Conservation (phyloP, 495 filamentous ascomycete genomes). For the Evansstolkia leycettana region DNA sequence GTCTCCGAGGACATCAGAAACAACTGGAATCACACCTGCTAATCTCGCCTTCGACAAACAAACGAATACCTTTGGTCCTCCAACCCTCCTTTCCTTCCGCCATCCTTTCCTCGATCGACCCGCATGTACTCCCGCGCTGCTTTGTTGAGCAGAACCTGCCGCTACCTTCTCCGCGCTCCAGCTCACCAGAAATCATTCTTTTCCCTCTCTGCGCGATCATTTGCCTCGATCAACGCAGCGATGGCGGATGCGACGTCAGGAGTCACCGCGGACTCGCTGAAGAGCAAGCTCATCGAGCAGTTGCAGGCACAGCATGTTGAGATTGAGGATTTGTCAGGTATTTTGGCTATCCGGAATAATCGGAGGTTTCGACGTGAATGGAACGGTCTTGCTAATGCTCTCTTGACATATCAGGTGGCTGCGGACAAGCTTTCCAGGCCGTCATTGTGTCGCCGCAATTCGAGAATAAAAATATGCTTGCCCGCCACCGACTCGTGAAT, state of each 20-base stretch:
- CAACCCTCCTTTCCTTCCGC: neutral
- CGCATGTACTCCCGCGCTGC: slow-evolving; percentile 33
- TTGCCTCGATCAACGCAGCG: slow-evolving; percentile 26
- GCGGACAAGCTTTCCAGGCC: slow-evolving; percentile 88
- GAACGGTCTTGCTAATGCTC: slow-evolving; percentile 4
- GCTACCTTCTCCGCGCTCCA: slow-evolving; percentile 25
- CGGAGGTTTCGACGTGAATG: too few relatives aligned
- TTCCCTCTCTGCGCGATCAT: slow-evolving; percentile 27
- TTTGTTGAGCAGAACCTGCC: slow-evolving; percentile 33
- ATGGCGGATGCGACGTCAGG: slow-evolving; percentile 44
- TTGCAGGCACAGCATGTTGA: slow-evolving; percentile 78
- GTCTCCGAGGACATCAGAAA: too few relatives aligned
- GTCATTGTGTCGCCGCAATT: slow-evolving; percentile 85
- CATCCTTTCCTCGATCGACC: neutral
- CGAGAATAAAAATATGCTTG: slow-evolving; percentile 73
- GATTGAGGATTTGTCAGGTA: slow-evolving; percentile 90
- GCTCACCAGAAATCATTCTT: slow-evolving; percentile 17
- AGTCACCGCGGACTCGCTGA: slow-evolving; percentile 59
- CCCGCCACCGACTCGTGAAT: slow-evolving; percentile 84
- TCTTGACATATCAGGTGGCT: slow-evolving; percentile 51
- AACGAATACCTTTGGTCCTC: neutral
- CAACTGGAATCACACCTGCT: too few relatives aligned
- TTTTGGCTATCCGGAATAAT: too few relatives aligned
- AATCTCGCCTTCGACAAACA: too few relatives aligned
- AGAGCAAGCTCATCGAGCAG: slow-evolving; percentile 53